A percentile compares a stretch with the other conserved stretches of the same genome.
These are phyloP conservation scores for Aspergillus sp. DNA, from an alignment of 2,329 filamentous ascomycete genomes.

Conservation along the genomic window DNA sequence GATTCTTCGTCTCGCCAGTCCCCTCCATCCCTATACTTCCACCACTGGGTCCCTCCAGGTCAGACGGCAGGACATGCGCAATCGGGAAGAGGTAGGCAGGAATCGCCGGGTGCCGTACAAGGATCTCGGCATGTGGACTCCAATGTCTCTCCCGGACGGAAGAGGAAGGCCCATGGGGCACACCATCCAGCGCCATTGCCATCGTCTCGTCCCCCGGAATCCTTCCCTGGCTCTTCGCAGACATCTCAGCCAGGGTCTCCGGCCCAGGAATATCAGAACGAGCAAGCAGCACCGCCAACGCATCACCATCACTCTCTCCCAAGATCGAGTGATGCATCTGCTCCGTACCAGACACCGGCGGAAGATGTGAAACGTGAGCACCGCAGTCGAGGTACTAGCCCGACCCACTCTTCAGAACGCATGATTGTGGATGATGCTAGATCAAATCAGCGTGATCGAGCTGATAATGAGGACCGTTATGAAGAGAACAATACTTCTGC, in stretches of 20 bases:
- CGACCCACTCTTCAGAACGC: neutral
- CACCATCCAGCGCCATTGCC: conserved; percentile 56
- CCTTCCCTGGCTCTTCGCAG: neutral
- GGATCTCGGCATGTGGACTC: conserved; percentile 58
- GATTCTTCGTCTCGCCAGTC: conserved; percentile 63
- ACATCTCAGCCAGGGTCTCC: conserved; percentile 24
- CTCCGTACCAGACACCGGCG: conserved; percentile 6
- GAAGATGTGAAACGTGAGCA: neutral
- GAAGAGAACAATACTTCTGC: neutral
- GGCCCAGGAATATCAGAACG: conserved; percentile 30
- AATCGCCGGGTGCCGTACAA: conserved; percentile 47
- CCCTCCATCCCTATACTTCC: conserved; percentile 81
- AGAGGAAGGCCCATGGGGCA: conserved; percentile 70
- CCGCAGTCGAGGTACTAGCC: neutral
- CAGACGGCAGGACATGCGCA: conserved; percentile 70
- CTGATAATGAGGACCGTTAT: conserved; percentile 1
- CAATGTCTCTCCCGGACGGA: conserved; percentile 72
- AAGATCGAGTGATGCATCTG: conserved; percentile 10
- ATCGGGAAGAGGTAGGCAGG: conserved; percentile 67
- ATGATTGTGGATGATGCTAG: neutral
- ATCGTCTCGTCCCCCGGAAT: conserved; percentile 51
- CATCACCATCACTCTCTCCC: conserved; percentile 10
- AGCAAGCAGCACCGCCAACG: neutral
- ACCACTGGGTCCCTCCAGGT: conserved; percentile 86
- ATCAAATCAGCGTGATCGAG: neutral